These are phyloP conservation scores for Lachnellula hyalina DNA, from an alignment of 2,329 filamentous ascomycete species.

Conservation along the genomic window DNA sequence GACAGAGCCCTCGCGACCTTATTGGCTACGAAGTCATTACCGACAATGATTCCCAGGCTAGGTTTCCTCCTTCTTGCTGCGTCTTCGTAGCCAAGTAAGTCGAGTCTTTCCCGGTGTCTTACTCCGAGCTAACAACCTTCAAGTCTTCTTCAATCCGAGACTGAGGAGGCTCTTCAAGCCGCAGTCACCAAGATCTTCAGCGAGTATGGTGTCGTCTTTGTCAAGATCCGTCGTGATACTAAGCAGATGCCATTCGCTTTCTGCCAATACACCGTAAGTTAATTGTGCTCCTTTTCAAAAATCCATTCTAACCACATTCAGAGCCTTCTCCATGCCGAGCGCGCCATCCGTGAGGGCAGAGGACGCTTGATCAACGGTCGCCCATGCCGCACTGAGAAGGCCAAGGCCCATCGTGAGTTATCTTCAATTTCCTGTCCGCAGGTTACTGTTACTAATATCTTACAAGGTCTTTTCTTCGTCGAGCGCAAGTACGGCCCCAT, in stretches of 20 bases:
- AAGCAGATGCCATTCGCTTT: slow-evolving; percentile 61
- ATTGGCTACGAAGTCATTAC: slow-evolving; percentile 13
- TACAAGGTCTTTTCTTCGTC: slow-evolving; percentile 46
- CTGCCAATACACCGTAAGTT: slow-evolving; percentile 54
- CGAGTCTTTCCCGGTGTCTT: not conserved
- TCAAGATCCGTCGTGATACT: slow-evolving; percentile 57
- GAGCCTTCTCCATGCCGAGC: slow-evolving; percentile 44
- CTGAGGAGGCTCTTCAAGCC: slow-evolving; percentile 46
- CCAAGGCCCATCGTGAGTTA: slow-evolving; percentile 51
- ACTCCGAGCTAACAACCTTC: not conserved
- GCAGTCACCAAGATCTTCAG: slow-evolving; percentile 50
- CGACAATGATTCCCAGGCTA: slow-evolving; percentile 25
- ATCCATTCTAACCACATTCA: slow-evolving; percentile 31
- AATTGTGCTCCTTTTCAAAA: not conserved
- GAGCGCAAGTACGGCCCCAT: slow-evolving; percentile 35
- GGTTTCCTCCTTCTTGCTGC: slow-evolving; percentile 47
- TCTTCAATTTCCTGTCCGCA: not conserved
- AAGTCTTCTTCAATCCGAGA: slow-evolving; percentile 47
- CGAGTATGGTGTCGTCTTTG: slow-evolving; percentile 50
- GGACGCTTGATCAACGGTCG: slow-evolving; percentile 49
- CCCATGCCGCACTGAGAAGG: slow-evolving; percentile 54
- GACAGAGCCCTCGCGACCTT: slow-evolving; percentile 4
- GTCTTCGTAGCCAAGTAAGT: slow-evolving; percentile 64
- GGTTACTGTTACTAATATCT: slow-evolving; percentile 2
- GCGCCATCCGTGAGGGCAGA: slow-evolving; percentile 43